Conservation (phyloP, 768 basidiomycete genomes). For the Tricholoma saponaceum region DNA sequence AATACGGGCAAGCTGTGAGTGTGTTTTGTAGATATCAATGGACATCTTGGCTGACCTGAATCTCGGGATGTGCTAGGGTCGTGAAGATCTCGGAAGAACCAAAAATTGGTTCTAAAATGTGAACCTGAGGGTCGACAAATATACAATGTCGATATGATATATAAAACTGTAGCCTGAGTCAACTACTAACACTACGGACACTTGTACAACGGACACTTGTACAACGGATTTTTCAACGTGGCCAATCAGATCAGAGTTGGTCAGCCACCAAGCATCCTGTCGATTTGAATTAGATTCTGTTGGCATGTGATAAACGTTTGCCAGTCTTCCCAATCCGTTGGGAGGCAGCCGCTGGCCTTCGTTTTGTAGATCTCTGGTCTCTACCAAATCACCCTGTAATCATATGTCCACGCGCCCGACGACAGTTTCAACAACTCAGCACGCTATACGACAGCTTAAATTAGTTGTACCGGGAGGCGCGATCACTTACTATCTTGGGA, state of each 20-base stretch:
- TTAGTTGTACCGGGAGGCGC: constrained; percentile 68
- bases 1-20: constrained; percentile 75
- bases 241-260: not conserved
- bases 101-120: constrained; percentile 27
- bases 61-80: constrained; percentile 33
- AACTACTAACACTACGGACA: no score
- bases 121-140: constrained; percentile 6
- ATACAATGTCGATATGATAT: not conserved
- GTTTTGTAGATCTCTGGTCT: not conserved
- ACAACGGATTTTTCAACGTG: no score
- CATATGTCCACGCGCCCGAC: constrained; percentile 16
- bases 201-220: no score
- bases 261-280: not conserved
- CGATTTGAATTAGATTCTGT: not conserved
- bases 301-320: constrained; percentile 10
- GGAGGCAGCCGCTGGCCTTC: not conserved
- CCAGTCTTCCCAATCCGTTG: not conserved
- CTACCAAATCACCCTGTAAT: not conserved
- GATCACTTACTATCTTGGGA: constrained; percentile 60
- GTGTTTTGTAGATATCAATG: not conserved
- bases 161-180: no score
- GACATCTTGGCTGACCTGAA: constrained; percentile 4
- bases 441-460: constrained; percentile 68
- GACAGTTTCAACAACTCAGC: constrained; percentile 20
- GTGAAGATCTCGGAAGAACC: constrained; percentile 52